These are phyloP conservation scores for Exserohilum rostratum DNA, from an alignment of 2,329 filamentous ascomycete genomes.

Conservation along the genomic window DNA sequence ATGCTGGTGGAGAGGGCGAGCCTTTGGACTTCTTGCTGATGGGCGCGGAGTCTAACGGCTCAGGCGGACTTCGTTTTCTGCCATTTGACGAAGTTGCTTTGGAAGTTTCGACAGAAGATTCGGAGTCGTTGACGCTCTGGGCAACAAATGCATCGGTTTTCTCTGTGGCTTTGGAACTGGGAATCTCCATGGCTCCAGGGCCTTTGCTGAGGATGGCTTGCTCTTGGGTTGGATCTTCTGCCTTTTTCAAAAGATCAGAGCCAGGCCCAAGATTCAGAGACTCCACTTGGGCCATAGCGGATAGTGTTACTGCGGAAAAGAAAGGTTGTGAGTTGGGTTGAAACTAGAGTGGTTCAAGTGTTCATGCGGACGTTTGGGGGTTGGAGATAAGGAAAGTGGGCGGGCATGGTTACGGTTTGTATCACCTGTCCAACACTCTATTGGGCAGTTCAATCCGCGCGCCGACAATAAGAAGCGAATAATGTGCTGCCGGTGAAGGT, in stretches of 20 bases:
- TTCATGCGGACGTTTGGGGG: slow-evolving; percentile 17
- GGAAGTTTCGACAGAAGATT: not conserved
- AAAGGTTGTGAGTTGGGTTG: not conserved
- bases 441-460: not conserved
- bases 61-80: slow-evolving; percentile 25
- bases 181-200: not conserved
- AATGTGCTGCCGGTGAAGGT: not conserved
- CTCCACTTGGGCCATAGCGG: not conserved
- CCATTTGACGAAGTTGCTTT: slow-evolving; percentile 7
- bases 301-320: not conserved
- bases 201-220: slow-evolving; percentile 5
- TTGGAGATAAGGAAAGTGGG: slow-evolving; percentile 18
- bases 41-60: slow-evolving; percentile 12
- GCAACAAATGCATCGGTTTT: not conserved
- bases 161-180: not conserved
- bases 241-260: not conserved
- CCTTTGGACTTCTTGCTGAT: slow-evolving; percentile 27
- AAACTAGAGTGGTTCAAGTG: slow-evolving; percentile 16
- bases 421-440: not conserved
- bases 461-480: not conserved
- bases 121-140: not conserved
- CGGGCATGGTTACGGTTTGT: slow-evolving; percentile 19
- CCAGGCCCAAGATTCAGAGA: not conserved
- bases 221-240: slow-evolving; percentile 2
- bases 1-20: not conserved